Percentiles rank a stretch among this genome's conserved stretches.
Evolutionary conservation across 2,329 filamentous ascomycete species (phyloP).

Genomic region (Xylaria polymorpha): DNA sequence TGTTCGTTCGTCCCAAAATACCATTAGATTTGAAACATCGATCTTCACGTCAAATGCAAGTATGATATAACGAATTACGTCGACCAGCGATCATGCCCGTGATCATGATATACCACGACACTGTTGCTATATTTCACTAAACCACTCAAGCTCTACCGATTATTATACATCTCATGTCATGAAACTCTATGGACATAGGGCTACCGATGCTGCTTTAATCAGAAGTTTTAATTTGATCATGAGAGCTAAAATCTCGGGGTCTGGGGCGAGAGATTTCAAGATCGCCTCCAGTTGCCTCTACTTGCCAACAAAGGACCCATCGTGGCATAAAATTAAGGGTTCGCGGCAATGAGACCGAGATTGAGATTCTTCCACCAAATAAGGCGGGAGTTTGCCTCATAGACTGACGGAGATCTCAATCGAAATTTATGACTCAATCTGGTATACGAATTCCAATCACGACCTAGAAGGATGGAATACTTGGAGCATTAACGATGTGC

Average conservation of each 20-base stretch:
- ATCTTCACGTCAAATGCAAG: neutral
- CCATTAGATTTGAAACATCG: neutral
- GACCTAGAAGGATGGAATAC: neutral
- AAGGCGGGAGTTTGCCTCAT: neutral
- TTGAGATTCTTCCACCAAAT: neutral
- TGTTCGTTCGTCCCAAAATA: neutral
- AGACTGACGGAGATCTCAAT: neutral
- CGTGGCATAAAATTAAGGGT: neutral
- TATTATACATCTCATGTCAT: neutral
- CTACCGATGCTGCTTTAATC: slow-evolving; percentile 5
- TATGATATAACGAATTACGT: neutral
- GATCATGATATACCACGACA: neutral
- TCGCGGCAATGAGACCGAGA: neutral
- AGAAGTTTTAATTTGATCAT: neutral
- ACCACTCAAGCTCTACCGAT: neutral
- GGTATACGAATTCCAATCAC: neutral
- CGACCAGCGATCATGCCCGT: neutral
- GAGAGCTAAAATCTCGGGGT: neutral
- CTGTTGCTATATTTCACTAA: neutral
- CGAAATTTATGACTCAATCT: neutral
- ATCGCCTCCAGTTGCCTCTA: neutral
- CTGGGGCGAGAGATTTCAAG: neutral
- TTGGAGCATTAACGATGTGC: neutral
- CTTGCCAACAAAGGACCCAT: neutral
- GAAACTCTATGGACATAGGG: neutral